Evolutionary conservation across 2,329 filamentous ascomycete genomes (phyloP).

Genomic region (Colletotrichum godetiae): DNA sequence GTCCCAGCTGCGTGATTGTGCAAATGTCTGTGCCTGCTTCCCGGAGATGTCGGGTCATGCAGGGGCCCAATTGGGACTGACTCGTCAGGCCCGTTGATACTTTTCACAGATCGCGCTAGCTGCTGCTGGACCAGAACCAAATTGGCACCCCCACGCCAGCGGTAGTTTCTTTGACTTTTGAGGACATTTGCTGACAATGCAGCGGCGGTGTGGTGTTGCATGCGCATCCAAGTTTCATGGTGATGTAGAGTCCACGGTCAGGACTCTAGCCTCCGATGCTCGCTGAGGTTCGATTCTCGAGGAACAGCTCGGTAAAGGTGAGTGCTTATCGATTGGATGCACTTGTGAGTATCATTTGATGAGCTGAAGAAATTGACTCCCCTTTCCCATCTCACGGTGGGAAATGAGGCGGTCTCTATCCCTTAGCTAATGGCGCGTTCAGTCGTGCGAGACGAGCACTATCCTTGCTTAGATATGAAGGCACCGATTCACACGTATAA

Average conservation of each 20-base stretch:
- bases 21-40: neutral
- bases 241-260: neutral
- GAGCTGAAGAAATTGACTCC: neutral
- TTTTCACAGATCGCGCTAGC: neutral
- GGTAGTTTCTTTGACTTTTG: neutral
- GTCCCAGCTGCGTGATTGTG: neutral
- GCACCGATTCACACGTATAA: neutral
- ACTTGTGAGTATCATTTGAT: neutral
- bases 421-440: neutral
- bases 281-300: neutral
- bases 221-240: neutral
- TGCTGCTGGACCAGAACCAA: neutral
- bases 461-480: neutral
- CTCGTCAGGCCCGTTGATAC: neutral
- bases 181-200: neutral
- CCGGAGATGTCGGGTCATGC: neutral
- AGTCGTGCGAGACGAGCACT: neutral
- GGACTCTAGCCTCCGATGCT: neutral
- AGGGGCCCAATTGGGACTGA: conserved; percentile 1
- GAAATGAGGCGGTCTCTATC: neutral
- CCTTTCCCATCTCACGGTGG: neutral
- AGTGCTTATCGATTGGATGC: neutral
- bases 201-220: neutral
- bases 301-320: neutral
- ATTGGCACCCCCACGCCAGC: conserved; percentile 1